Conservation (phyloP, 2,329 filamentous ascomycete genomes). For the Tolypocladium guangdongense region DNA sequence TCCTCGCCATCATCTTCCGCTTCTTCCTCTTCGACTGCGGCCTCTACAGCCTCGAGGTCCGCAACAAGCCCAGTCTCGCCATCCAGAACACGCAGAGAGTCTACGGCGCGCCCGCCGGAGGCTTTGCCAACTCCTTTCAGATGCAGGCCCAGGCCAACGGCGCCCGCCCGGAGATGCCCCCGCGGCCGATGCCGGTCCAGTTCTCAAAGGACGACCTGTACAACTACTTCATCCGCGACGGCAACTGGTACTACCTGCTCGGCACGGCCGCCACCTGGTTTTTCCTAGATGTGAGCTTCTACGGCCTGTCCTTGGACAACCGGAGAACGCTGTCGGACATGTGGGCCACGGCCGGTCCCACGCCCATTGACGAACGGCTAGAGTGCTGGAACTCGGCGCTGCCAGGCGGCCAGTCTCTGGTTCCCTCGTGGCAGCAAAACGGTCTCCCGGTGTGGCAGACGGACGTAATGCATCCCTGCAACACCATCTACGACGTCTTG, state of each 20-base stretch:
- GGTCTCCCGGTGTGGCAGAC: slow-evolving; percentile 39
- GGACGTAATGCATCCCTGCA: slow-evolving; percentile 35
- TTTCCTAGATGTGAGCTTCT: slow-evolving; percentile 43
- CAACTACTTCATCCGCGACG: slow-evolving; percentile 36
- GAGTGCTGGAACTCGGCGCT: slow-evolving; percentile 37
- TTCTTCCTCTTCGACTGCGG: slow-evolving; percentile 58
- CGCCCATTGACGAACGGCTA: slow-evolving; percentile 24
- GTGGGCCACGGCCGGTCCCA: slow-evolving; percentile 24
- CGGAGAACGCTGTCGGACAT: slow-evolving; percentile 24
- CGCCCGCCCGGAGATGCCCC: slow-evolving; percentile 20
- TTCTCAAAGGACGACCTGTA: slow-evolving; percentile 37
- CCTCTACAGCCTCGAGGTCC: slow-evolving; percentile 54
- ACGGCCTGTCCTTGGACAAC: slow-evolving; percentile 38
- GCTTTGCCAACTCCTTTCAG: slow-evolving; percentile 9
- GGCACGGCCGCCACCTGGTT: slow-evolving; percentile 38
- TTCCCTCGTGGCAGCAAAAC: slow-evolving; percentile 27
- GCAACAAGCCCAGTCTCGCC: slow-evolving; percentile 47
- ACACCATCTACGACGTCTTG: slow-evolving; percentile 40
- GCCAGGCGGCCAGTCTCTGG: slow-evolving; percentile 29
- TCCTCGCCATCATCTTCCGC: slow-evolving; percentile 53
- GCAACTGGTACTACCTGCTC: slow-evolving; percentile 24
- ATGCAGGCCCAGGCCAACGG: slow-evolving; percentile 10
- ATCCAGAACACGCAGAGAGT: slow-evolving; percentile 49
- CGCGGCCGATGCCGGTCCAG: slow-evolving; percentile 31
- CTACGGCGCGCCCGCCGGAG: slow-evolving; percentile 31